Evolutionary conservation across 768 basidiomycete genomes (phyloP).

Genomic region (button mushroom (Agaricus bisporus)): DNA sequence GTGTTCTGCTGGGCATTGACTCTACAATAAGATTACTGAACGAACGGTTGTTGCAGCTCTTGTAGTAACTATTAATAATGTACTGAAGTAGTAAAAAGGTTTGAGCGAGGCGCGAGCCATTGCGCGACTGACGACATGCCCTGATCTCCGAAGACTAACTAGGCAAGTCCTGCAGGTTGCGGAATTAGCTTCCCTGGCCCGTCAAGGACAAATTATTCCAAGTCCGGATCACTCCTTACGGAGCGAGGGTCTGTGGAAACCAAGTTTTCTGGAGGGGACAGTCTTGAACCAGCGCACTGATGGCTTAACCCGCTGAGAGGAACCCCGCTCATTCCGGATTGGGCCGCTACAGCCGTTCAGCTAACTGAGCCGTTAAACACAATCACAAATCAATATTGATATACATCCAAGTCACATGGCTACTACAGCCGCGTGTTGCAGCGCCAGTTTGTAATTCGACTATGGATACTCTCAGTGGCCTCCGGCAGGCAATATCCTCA

Average conservation of each 20-base stretch:
- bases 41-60: conserved; percentile 15
- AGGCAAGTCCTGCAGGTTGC: conserved; percentile 82
- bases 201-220: conserved; percentile 84
- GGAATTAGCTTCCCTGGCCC: conserved; percentile 89
- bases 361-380: conserved; percentile 32
- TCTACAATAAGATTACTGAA: conserved; percentile 60
- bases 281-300: conserved; percentile 90
- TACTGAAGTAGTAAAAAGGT: conserved; percentile 50
- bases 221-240: conserved; percentile 58
- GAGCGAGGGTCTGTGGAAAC: conserved; percentile 63
- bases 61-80: not conserved
- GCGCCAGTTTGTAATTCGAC: conserved; percentile 9
- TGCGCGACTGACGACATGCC: conserved; percentile 81
- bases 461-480: conserved; percentile 51
- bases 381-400: rapidly evolving
- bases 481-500: conserved; percentile 59
- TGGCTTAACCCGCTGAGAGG: conserved; percentile 51
- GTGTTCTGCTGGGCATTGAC: conserved; percentile 69
- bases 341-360: conserved; percentile 78
- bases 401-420: not conserved
- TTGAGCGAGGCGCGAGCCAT: conserved; percentile 68
- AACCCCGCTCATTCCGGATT: conserved; percentile 76
- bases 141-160: conserved; percentile 93
- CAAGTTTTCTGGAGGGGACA: conserved; percentile 95
- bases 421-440: not conserved